These are phyloP conservation scores for Tuctoria greenei DNA, from an alignment of 176 grass and related monocot species.

Conservation along the genomic window DNA sequence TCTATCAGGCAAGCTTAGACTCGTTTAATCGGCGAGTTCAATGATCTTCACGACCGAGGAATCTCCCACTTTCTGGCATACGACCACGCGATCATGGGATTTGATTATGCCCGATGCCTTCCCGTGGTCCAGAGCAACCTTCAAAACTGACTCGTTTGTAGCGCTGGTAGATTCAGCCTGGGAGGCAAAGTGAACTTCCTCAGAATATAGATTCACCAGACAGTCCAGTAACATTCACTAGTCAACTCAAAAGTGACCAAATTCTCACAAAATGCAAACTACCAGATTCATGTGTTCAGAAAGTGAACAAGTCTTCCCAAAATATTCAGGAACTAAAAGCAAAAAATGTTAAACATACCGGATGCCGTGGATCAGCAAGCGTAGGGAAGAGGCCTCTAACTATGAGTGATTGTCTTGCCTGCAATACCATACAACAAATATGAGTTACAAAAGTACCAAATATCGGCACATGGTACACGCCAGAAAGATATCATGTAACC, in stretches of 20 bases:
- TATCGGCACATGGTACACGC: neutral
- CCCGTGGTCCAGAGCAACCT: slow-evolving; percentile 95
- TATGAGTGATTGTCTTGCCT: slow-evolving; percentile 98
- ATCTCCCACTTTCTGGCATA: slow-evolving; percentile 97
- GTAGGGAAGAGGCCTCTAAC: slow-evolving; percentile 98
- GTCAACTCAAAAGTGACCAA: slow-evolving; percentile 6
- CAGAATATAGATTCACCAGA: neutral
- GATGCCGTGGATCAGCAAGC: slow-evolving; percentile 96
- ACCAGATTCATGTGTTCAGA: neutral
- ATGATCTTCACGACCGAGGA: slow-evolving; percentile 97
- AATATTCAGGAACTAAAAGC: neutral
- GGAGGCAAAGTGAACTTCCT: neutral
- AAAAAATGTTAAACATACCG: slow-evolving; percentile 58
- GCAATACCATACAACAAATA: slow-evolving; percentile 35
- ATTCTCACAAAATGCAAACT: neutral
- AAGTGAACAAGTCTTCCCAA: neutral
- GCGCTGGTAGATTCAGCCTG: slow-evolving; percentile 82
- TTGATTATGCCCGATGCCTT: slow-evolving; percentile 85
- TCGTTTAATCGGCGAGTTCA: slow-evolving; percentile 78
- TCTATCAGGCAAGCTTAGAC: slow-evolving; percentile 22
- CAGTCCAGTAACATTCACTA: neutral
- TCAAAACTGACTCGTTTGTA: slow-evolving; percentile 92
- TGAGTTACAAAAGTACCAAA: slow-evolving; percentile 19
- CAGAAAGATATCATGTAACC: neutral
- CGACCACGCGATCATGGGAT: slow-evolving; percentile 86